Base-by-base conservation (phyloP, 305 asterid genomes). In the Ilex paraguariensis region DNA sequence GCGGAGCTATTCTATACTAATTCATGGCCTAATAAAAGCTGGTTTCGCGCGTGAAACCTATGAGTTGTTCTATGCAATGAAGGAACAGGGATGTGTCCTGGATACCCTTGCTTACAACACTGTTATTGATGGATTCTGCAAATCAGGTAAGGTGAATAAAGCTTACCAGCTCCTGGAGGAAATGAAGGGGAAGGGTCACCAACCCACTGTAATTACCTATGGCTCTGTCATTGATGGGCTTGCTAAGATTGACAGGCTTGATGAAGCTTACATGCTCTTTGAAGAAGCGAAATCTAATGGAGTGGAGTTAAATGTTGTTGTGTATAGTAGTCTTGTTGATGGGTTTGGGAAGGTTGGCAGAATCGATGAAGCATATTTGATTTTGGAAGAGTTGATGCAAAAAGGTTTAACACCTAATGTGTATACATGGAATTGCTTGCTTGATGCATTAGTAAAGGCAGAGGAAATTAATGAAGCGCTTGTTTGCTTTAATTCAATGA, bases 311-410 rank as follows among this genome's bases (percentile, higher is more conserved):
- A 92, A 92, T 32, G 93, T 82, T 49, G 88, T 89, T 54, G 88
- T 92, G 42, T 89, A 92, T 66, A 87, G 88, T 72, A 89, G 98
- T 76, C 91, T 92, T 15, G 82, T 92, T 44, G 96, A 92, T 66
- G 98, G 98, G 53, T 92, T 89, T 12, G 98, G 98, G 68, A 92
- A 92, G 65, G 95, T 92, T 58, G 97, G 97, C 42, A 84, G 98
- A 78, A 84, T 92, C 10, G 98, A 92, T 42, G 97, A 92, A 75
- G 95, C 98, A 17, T 90, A 92, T 73, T 86, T 92, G 65, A 76
- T 92, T 66, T 81, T 89, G 75, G 98, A 92, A 72, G 98, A 92
- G 71, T 79, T 92, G 88, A 89, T 89, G 96, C 97, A 92, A 64
- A 84, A 70, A 50, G 84, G 83, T n/a, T 68, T 89, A 58, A 82